Conservation (phyloP, 306 rosid species). For the Rosa lucieae region DNA sequence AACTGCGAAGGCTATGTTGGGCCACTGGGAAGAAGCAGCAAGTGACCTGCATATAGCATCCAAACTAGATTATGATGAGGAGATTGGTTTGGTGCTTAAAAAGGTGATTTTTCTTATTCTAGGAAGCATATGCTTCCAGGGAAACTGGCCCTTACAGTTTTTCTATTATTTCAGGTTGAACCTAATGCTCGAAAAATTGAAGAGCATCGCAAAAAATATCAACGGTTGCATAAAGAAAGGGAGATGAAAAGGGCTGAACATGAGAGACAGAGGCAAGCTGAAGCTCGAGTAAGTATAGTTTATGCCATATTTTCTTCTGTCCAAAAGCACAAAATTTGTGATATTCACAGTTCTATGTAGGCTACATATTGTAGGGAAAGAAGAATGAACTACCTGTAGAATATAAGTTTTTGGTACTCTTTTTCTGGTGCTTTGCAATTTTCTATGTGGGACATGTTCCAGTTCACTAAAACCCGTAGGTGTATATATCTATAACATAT, state of each 20-base stretch:
- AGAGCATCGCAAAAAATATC: constrained; percentile 74
- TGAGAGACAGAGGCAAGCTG: constrained; percentile 49
- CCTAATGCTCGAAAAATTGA: constrained; percentile 74
- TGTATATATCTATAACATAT: background rate
- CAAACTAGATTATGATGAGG: constrained; percentile 75
- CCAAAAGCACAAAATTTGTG: background rate
- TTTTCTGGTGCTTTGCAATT: background rate
- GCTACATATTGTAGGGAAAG: background rate
- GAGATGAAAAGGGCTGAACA: constrained; percentile 48
- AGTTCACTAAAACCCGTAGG: background rate
- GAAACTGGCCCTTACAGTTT: constrained; percentile 17
- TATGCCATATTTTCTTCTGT: background rate
- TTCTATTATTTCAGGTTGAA: constrained; percentile 53
- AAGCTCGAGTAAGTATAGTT: constrained; percentile 51
- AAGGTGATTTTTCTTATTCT: constrained; percentile 42
- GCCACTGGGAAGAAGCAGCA: constrained; percentile 71
- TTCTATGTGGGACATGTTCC: background rate
- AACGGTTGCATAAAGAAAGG: constrained; percentile 53
- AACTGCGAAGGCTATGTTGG: constrained; percentile 76
- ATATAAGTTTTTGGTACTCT: background rate
- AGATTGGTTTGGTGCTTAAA: constrained; percentile 58
- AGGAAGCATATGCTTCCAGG: constrained; percentile 10
- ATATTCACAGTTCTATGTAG: background rate
- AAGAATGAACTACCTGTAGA: background rate
- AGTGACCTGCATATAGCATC: constrained; percentile 76